Percentiles rank a stretch among this genome's conserved stretches.
These are phyloP conservation scores for Porphyrellus cyaneotinctus DNA, from an alignment of 768 basidiomycete species.

Conservation along the genomic window DNA sequence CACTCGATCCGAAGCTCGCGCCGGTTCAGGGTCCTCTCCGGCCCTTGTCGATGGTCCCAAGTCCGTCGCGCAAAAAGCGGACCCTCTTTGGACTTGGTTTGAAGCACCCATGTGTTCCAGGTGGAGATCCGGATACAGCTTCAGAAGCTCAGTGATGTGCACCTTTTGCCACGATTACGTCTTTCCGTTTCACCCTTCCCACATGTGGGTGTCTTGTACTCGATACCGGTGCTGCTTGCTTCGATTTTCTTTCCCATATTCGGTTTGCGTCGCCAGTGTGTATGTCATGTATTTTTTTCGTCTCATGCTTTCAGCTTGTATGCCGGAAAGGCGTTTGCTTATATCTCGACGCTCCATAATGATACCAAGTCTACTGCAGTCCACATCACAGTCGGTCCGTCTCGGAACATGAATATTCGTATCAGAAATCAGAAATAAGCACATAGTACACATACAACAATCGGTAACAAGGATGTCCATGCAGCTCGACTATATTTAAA, in stretches of 20 bases:
- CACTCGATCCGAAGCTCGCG: constrained; percentile 30
- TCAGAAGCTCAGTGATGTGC: constrained; percentile 1
- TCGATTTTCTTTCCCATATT: neutral
- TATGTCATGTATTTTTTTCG: constrained; percentile 3
- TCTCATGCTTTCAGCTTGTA: constrained; percentile 16
- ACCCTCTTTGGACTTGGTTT: constrained; percentile 22
- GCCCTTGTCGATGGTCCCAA: constrained; percentile 24
- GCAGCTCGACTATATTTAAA: constrained; percentile 6
- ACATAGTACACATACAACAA: neutral
- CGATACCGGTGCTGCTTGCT: neutral
- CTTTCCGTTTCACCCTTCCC: neutral
- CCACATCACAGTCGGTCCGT: neutral
- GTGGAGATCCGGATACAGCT: neutral
- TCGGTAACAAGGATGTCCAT: neutral
- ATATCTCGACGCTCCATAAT: too few species aligned
- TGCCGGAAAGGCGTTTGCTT: too few species aligned
- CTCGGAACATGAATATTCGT: too few species aligned
- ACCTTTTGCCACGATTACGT: neutral
- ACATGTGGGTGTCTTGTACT: neutral
- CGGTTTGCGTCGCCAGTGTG: neutral
- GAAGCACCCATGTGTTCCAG: constrained; percentile 1
- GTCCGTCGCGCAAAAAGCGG: constrained; percentile 16
- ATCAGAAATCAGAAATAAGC: neutral
- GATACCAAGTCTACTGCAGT: neutral
- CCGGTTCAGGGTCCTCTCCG: constrained; percentile 32